Evolutionary conservation across 2,329 filamentous ascomycete species (phyloP).

Genomic region (Catunica adiposa): DNA sequence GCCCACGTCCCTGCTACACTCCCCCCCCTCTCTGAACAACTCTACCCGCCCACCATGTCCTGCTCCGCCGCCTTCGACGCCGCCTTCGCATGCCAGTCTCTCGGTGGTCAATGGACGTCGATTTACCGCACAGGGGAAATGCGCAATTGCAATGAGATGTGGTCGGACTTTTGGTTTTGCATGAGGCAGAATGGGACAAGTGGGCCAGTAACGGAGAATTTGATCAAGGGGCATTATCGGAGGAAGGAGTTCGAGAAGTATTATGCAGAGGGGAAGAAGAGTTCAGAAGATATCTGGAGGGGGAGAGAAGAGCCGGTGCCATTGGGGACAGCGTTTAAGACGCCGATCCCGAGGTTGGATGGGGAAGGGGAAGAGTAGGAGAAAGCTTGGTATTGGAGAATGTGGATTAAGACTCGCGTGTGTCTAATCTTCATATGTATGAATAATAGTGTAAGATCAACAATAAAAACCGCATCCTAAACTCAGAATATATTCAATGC

Average conservation of each 20-base stretch:
- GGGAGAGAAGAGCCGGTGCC: conserved; percentile 45
- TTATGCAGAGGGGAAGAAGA: conserved; percentile 38
- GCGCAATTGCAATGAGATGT: conserved; percentile 64
- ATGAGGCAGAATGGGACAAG: conserved; percentile 59
- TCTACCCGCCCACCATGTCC: conserved; percentile 69
- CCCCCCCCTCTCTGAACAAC: conserved; percentile 39
- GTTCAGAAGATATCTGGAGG: conserved; percentile 84
- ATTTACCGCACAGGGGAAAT: conserved; percentile 75
- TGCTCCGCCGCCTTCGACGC: conserved; percentile 82
- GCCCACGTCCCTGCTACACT: conserved; percentile 13
- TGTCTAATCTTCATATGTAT: no score
- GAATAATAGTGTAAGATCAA: no score
- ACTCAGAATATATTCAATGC: no score
- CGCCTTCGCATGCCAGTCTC: conserved; percentile 83
- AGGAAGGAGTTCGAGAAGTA: conserved; percentile 50
- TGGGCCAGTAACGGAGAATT: conserved; percentile 38
- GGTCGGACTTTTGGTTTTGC: conserved; percentile 95
- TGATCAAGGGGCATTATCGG: conserved; percentile 51
- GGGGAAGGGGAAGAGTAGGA: background rate
- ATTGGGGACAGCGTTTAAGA: conserved; percentile 30
- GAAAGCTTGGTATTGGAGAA: background rate
- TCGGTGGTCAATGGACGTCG: conserved; percentile 81
- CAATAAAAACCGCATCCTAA: no score
- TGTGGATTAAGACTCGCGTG: no score
- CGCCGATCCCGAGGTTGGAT: conserved; percentile 25